These are phyloP conservation scores for Didymella glomerata DNA, from an alignment of 2,329 filamentous ascomycete species.

Conservation along the genomic window DNA sequence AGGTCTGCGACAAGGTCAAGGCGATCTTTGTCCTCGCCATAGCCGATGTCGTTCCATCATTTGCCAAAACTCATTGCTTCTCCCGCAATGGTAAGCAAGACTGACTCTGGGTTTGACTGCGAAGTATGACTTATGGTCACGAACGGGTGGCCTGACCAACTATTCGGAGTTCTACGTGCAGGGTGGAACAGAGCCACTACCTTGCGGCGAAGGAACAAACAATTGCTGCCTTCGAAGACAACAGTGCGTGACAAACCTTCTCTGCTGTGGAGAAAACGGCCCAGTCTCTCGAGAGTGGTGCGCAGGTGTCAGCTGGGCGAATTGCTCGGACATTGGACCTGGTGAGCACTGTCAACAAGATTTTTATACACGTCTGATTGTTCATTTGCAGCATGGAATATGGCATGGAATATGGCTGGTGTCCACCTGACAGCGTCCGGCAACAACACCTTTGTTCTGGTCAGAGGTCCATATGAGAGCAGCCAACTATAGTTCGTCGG, in stretches of 20 bases:
- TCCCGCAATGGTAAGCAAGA: not conserved
- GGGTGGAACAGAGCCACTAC: not conserved
- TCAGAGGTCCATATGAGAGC: not conserved
- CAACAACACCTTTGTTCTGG: not conserved
- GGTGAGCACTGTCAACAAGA: no score
- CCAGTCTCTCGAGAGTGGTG: not conserved
- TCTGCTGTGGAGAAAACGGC: not conserved
- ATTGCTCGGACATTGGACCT: not conserved
- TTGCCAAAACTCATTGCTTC: not conserved
- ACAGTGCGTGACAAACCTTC: not conserved
- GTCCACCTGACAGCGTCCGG: not conserved
- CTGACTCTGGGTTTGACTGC: not conserved
- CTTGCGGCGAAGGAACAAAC: not conserved
- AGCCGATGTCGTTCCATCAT: no score
- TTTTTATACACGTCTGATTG: not conserved
- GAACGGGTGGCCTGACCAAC: not conserved
- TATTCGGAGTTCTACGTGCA: not conserved
- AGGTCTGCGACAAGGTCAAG: not conserved
- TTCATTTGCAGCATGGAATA: not conserved
- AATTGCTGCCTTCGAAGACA: not conserved
- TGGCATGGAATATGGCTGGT: not conserved
- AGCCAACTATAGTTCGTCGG: not conserved
- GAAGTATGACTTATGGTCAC: not conserved
- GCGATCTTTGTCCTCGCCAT: not conserved
- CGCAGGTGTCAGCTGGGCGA: not conserved